Percentiles rank a stretch among this genome's conserved stretches.
Evolutionary conservation across 306 rosid genomes (phyloP).

Genomic region (Clitoria ternatea): DNA sequence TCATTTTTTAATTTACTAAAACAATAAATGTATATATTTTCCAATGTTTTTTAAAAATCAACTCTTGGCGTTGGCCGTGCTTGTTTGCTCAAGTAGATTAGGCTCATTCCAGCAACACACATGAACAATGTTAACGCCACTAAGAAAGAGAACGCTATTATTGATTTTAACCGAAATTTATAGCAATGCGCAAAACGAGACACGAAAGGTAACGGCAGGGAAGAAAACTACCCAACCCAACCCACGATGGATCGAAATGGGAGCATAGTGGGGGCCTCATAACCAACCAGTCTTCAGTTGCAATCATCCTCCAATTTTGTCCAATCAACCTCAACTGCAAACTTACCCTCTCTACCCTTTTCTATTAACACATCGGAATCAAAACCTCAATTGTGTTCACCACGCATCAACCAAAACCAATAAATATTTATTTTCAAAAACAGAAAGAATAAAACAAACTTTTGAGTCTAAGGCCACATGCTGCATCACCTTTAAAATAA

Average conservation of each 20-base stretch:
- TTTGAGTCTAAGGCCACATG: background rate
- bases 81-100: no score
- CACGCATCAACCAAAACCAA: constrained; percentile 10
- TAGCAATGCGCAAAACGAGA: no score
- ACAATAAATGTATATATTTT: no score
- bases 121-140: no score
- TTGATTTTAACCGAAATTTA: no score
- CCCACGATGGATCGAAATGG: background rate
- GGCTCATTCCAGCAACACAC: no score
- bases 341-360: background rate
- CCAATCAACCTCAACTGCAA: background rate
- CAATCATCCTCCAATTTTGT: background rate
- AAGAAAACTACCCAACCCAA: background rate
- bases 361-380: no score
- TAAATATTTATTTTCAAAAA: background rate
- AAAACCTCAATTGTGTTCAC: background rate
- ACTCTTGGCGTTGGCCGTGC: no score
- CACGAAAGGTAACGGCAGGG: background rate
- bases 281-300: background rate
- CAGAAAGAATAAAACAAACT: background rate
- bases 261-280: background rate
- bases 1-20: no score
- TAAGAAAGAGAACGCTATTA: no score
- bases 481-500: no score
- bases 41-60: no score